Conservation (phyloP, 495 filamentous ascomycete genomes). For the Penicillium subrubescens region DNA sequence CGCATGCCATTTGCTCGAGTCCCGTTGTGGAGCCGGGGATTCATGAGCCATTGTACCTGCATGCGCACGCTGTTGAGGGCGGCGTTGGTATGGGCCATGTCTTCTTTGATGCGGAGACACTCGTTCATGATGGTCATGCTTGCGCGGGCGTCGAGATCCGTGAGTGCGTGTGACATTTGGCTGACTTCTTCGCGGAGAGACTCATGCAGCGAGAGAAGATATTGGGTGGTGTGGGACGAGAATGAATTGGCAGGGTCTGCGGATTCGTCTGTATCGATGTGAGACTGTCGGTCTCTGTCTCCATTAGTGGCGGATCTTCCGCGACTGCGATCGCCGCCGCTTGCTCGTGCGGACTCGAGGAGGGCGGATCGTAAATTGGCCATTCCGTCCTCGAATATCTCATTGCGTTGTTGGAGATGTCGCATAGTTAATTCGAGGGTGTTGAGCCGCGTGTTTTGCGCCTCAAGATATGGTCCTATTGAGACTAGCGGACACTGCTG, state of each 20-base stretch:
- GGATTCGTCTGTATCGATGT: constrained; percentile 19
- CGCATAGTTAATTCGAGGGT: constrained; percentile 59
- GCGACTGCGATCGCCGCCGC: not conserved
- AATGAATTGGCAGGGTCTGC: constrained; percentile 27
- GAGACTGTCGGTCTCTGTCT: constrained; percentile 9
- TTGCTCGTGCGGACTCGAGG: constrained; percentile 36
- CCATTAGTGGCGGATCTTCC: constrained; percentile 5
- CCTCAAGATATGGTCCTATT: constrained; percentile 59
- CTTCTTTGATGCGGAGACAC: constrained; percentile 65
- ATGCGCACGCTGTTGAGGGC: constrained; percentile 63
- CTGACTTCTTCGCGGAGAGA: constrained; percentile 66
- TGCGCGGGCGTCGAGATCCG: constrained; percentile 64
- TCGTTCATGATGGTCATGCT: constrained; percentile 73
- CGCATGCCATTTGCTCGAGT: constrained; percentile 31
- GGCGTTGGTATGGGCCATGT: constrained; percentile 66
- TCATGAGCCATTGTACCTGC: constrained; percentile 72
- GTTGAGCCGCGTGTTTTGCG: constrained; percentile 58
- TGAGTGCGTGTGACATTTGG: constrained; percentile 58
- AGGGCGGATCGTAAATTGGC: constrained; percentile 48
- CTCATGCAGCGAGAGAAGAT: constrained; percentile 68
- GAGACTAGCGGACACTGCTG: constrained; percentile 58
- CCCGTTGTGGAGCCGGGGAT: constrained; percentile 55
- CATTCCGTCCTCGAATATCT: constrained; percentile 59
- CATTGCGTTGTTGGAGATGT: constrained; percentile 58
- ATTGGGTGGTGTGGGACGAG: constrained; percentile 51